Base-by-base conservation (phyloP, 495 filamentous ascomycete genomes). In the Cenococcum geophilum region DNA sequence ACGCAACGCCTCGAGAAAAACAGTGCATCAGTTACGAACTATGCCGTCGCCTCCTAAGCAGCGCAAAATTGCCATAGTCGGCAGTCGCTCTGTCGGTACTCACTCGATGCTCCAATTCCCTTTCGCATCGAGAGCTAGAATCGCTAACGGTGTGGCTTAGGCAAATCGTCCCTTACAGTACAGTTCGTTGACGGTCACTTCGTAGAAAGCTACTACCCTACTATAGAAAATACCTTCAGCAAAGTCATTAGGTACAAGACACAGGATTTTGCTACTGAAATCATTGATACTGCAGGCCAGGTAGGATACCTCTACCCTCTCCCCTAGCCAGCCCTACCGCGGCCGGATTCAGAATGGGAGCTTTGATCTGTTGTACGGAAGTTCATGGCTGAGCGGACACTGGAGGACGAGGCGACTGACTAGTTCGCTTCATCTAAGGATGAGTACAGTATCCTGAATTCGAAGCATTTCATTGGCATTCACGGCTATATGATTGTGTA, bases 401-500 rank as follows among this genome's bases (percentile, higher is more conserved):
- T 32, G 18, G 40, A 58, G 56, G 36, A 16, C 35, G 45, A 57
- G 45, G 12, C 60, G 36, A 59, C 64, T 68, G 62, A 70, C 65
- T 27, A 18, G n/a, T 22, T 42, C 47, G 48, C 49, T 22, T 56
- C 12, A 43, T 56, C 20, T 36, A 73, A 96, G 91, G 93, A 99
- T 77, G 95, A 98, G 74, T 97, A 98, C 76, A 92, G 88, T 70
- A 97, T 97, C 68, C 79, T 98, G 55, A 97, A 96, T 74, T 96
- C 89, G 47, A 96, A 97, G 74, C 95, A 98, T 75, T 97, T 97
- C 73, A 98, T 98, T 76, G 93, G 93, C 62, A 97, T 97, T 66
- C 93, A 98, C 81, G 93, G 93, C 42, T 98, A 98, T 77, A 92
- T 98, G 83, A 86, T 98, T 54, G 93, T 96, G 43, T 98, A 98